phyloP scores from a whole-genome alignment of 2,329 filamentous ascomycete species.

The Pleoardoris graminearum region DNA sequence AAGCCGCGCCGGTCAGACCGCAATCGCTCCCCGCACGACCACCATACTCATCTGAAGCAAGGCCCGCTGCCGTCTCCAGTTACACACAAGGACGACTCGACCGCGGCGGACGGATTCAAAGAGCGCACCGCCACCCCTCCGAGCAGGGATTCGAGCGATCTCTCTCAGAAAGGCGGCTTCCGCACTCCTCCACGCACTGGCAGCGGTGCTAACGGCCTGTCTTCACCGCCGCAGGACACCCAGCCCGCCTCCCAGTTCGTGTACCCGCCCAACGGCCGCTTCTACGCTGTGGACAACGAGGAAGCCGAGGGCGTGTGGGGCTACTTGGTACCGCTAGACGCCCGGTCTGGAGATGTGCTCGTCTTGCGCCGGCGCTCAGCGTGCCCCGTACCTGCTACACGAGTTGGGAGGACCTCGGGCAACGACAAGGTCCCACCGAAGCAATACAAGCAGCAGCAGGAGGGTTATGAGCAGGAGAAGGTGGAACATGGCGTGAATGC shows the following conservation, averaged over 20 bases:
- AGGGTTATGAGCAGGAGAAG: constrained; percentile 61
- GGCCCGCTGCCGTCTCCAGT: constrained; percentile 77
- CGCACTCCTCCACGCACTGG: constrained; percentile 24
- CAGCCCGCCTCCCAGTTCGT: constrained; percentile 81
- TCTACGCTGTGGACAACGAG: constrained; percentile 85
- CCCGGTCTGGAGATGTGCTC: constrained; percentile 67
- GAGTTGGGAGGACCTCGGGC: constrained; percentile 44
- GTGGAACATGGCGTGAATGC: constrained; percentile 60
- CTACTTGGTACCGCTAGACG: constrained; percentile 82
- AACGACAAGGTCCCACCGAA: constrained; percentile 53
- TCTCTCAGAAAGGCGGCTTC: constrained; percentile 10
- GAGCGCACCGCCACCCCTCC: constrained; percentile 73
- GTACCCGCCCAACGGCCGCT: constrained; percentile 70
- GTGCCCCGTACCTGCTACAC: constrained; percentile 63
- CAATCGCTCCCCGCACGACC: constrained; percentile 58
- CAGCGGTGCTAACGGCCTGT: constrained; percentile 46
- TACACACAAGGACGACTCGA: constrained; percentile 69
- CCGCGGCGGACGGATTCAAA: constrained; percentile 64
- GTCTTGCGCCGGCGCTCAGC: constrained; percentile 74
- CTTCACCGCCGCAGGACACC: constrained; percentile 73
- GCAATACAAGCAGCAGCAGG: constrained; percentile 63
- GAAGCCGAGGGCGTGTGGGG: constrained; percentile 89
- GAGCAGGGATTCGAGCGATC: constrained; percentile 44
- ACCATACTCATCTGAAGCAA: constrained; percentile 55
- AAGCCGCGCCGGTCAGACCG: constrained; percentile 81